Base-by-base conservation (phyloP, 164 flowering plant species). In the Chimonanthus salicifolius region DNA sequence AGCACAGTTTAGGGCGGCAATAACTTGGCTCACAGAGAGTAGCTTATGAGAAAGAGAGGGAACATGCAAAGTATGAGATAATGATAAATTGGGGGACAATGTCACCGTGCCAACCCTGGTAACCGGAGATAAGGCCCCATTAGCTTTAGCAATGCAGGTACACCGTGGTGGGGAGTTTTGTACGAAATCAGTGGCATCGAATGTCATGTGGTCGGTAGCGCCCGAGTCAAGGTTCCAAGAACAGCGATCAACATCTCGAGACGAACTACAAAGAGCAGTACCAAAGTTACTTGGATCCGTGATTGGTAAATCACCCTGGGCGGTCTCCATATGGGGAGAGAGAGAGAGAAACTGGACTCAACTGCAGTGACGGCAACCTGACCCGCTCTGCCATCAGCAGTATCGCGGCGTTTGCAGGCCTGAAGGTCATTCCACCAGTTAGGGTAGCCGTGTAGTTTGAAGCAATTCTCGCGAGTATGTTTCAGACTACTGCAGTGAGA, bases 201-300 rank as follows among this genome's bases (percentile, higher is more conserved):
- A 71, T 5, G 73, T 60, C 73, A 71, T 71, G 15, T 71, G 66
- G 33, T 71, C 54, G 1, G 67, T 62, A 0, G 67, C 73, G 3
- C 54, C 67, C 2, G 67, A 71, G 7, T 71, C 67, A 71, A 71
- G 67, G 1, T 60, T 10, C 66, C 73, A 60, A 60, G 63, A 8
- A 60, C 13, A 2, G 2, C 63, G 0, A 16, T 60, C 63, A 60
- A 0, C 63, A 8, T 60, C 63, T 16, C 20, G 63, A 60, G 7
- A 6, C 0, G 63, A 60, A 60, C 2, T 0, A 60, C 7, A 16
- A 6, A 60, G 7, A 60, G 63, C 63, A 60, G n/a, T 60, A 60
- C 63, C 63, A 6, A 16, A 16, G 2, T 60, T 60, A 60, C 13
- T 1, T 6, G 63, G 63, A 60, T 6, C 63, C 2, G 13, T n/a